Evolutionary conservation across 2,329 filamentous ascomycete genomes (phyloP), one percentile per base, ranked within the genome.

Genomic region (Pseudocercospora cruenta): DNA sequence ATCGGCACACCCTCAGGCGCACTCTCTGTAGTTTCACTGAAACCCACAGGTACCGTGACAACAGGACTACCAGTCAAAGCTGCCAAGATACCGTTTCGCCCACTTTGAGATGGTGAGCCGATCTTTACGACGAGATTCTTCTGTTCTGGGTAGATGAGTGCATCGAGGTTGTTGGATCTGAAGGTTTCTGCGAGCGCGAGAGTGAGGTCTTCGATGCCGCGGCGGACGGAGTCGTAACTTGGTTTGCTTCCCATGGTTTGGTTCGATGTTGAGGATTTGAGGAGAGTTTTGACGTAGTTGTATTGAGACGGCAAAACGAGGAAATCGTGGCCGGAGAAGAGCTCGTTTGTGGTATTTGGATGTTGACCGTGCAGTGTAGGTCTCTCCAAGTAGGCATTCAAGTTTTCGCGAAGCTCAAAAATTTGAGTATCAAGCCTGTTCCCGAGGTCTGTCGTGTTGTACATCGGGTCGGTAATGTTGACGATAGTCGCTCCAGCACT

Each of bases 61-160:
- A 86, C 85, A 9, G 85, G 85, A 4, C 74, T 79, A 0, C 85
- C 85, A 1, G 84, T 86, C 61, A 87, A 72, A 0, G 85, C 84
- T 2, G 84, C 85, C 1, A 87, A 72, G 55, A 86, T 84, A 2
- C 85, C 85, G 69, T 87, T 90, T 2, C 88, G 80, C 0, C 87
- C 87, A n/a, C 78, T 78, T 76, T 90, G 88, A 0, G 82, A 84
- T 0, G 83, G 79, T 0, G 83, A 82, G 2, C 87, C 87, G 24
- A 89, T 75, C 54, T 83, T 82, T 2, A 89, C 87, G 5, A 88
- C 86, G 1, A 90, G 82, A 62, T 88, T 88, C 72, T 84, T 84
- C 71, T 90, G 88, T 73, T 90, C 84, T 0, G 88, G 88, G 75
- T 90, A 90, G 70, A 89, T 83, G 39, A 90, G 71, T 0, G 84